Evolutionary conservation across 129 eudicot genomes (phyloP), one percentile per base, ranked within the genome.

Genomic region (Centaurea solstitialis): DNA sequence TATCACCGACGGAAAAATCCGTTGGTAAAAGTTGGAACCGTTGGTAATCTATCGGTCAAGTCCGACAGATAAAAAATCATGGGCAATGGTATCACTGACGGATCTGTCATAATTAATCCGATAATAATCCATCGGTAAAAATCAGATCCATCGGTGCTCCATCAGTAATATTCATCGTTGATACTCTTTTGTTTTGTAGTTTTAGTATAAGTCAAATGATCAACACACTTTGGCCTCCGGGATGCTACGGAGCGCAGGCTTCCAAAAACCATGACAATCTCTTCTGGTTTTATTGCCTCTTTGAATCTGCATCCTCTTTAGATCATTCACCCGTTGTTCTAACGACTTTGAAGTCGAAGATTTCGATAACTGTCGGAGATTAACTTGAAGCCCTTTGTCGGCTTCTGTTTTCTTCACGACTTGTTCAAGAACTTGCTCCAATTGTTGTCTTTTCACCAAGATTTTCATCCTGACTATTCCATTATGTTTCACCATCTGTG

Each of bases 401-500:
- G 35, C 18, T 24, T 40, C 33, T 3, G 4, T 21, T 22, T 68
- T 73, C 65, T 66, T 84, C 2, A 23, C 10, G 64, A 73, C 84
- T 73, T 79, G 79, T 37, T 76, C 85, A 76, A 83, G 83, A 50
- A 83, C 37, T 53, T 83, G 83, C 47, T 73, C 45, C 50, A 83
- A 11, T n/a, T 78, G 65, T 9, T 79, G 80, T 38, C 71, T 83
- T 20, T 79, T 83, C 65, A 83, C 65, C 50, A 83, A 26, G 35
- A 84, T 79, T 71, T 84, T 84, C 80, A 84, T 73, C 65, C 87
- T 84, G 67, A 73, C 72, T 20, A 65, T 35, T 43, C 80, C 84
- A 6, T 81, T 64, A 18, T 64, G 50, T 50, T 78, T 82, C 30
- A 59, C 68, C 12, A 23, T 57, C 0, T 37, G 78, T 77, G 82